Conservation (phyloP, 306 rosid species). For the Cucurbita maxima region DNA sequence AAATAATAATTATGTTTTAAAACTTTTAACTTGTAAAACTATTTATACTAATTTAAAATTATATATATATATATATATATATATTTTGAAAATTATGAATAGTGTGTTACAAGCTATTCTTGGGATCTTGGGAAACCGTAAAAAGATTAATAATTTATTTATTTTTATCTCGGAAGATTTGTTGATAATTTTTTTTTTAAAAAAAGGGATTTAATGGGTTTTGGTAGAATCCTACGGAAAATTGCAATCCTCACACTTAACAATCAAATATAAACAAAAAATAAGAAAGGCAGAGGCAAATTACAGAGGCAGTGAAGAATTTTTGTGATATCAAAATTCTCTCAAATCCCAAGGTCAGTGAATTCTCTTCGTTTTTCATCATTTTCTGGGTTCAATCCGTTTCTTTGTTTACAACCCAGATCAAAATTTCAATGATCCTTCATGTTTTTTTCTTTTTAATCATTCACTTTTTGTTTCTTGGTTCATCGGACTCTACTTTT, state of each 20-base stretch:
- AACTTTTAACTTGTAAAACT: too few relatives aligned
- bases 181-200: background rate
- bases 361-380: constrained; percentile 25
- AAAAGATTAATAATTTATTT: constrained; percentile 28
- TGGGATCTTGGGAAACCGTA: constrained; percentile 39
- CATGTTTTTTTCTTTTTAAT: background rate
- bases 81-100: too few relatives aligned
- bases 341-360: constrained; percentile 69
- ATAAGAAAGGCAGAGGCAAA: constrained; percentile 18
- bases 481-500: constrained; percentile 14
- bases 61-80: too few relatives aligned
- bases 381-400: constrained; percentile 11
- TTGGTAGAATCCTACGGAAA: constrained; percentile 14
- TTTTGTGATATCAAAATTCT: constrained; percentile 35
- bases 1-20: too few relatives aligned
- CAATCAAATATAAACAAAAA: constrained; percentile 24
- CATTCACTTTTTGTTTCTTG: constrained; percentile 17
- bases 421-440: constrained; percentile 18
- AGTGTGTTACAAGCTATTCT: constrained; percentile 46
- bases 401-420: background rate
- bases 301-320: constrained; percentile 35
- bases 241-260: constrained; percentile 17
- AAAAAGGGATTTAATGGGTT: background rate
- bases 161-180: constrained; percentile 3
- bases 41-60: too few relatives aligned